Evolutionary conservation across 352 stramenopile species (phyloP).

Genomic region (Poterioochromonas sp.): DNA sequence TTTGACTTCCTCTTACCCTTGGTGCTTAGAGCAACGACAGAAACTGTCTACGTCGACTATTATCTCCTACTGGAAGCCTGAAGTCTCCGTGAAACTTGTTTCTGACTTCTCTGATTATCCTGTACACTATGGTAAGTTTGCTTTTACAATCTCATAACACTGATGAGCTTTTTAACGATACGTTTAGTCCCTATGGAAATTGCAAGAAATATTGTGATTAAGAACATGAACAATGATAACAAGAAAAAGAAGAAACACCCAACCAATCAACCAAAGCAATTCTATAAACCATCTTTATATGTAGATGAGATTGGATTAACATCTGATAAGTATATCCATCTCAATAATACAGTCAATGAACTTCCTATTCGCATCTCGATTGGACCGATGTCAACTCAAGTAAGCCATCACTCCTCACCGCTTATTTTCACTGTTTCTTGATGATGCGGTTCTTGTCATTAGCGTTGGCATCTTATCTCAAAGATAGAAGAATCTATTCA

Average conservation of each 20-base stretch:
- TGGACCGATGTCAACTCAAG: constrained; percentile 58
- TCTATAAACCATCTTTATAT: constrained; percentile 56
- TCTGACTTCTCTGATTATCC: constrained; percentile 57
- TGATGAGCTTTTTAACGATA: background rate
- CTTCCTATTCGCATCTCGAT: constrained; percentile 60
- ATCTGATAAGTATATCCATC: constrained; percentile 62
- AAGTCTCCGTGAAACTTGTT: constrained; percentile 61
- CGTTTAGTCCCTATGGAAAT: background rate
- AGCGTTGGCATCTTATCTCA: constrained; percentile 53
- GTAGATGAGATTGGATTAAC: constrained; percentile 69
- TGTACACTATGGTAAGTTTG: constrained; percentile 7
- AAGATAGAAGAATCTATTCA: constrained; percentile 73
- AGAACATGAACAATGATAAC: background rate
- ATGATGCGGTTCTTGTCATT: constrained; percentile 51
- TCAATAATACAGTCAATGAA: constrained; percentile 58
- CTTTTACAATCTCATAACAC: constrained; percentile 27
- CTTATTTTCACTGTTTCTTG: constrained; percentile 46
- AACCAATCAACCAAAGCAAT: constrained; percentile 35
- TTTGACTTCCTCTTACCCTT: background rate
- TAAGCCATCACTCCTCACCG: constrained; percentile 74
- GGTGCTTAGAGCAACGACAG: background rate
- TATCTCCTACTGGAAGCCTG: constrained; percentile 53
- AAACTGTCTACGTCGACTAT: background rate
- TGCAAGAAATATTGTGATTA: background rate
- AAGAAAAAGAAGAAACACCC: constrained; percentile 27